Evolutionary conservation across 345 rosid species (phyloP).

Genomic region (Citrus glauca): DNA sequence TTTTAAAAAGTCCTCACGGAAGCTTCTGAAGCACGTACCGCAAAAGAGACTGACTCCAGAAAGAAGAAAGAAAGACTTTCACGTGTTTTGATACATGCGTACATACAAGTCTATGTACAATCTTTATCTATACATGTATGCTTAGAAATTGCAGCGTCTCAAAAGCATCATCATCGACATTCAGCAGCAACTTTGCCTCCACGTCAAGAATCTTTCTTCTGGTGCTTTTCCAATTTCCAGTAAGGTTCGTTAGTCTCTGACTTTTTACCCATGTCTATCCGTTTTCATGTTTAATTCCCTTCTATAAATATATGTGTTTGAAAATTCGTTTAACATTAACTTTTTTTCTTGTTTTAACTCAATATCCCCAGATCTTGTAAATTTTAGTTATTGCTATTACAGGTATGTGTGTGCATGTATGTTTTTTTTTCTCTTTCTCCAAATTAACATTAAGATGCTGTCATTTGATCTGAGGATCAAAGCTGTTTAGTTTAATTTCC

Average conservation of each 20-base stretch:
- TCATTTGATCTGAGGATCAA: background rate
- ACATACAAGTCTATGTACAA: background rate
- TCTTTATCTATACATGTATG: background rate
- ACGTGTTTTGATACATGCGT: background rate
- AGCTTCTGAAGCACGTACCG: slow-evolving; percentile 26
- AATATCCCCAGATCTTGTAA: background rate
- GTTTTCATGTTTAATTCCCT: background rate
- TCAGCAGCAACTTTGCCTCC: background rate
- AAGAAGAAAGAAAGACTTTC: slow-evolving; percentile 12
- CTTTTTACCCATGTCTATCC: background rate
- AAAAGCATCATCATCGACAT: too few relatives aligned
- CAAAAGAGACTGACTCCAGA: background rate
- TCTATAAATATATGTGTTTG: background rate
- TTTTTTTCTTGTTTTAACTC: background rate
- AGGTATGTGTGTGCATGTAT: background rate
- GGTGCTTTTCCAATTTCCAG: background rate
- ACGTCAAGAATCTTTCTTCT: slow-evolving; percentile 2
- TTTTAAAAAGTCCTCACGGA: background rate
- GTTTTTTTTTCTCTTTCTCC: too few relatives aligned
- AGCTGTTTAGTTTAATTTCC: background rate
- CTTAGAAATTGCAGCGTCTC: background rate
- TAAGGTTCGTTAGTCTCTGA: background rate
- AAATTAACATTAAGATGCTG: background rate
- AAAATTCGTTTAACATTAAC: background rate
- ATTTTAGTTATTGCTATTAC: background rate